Percentiles rank a stretch among this genome's conserved stretches.
Evolutionary conservation across 2,329 filamentous ascomycete species (phyloP).

Genomic region (Ophiosphaerella korrae): DNA sequence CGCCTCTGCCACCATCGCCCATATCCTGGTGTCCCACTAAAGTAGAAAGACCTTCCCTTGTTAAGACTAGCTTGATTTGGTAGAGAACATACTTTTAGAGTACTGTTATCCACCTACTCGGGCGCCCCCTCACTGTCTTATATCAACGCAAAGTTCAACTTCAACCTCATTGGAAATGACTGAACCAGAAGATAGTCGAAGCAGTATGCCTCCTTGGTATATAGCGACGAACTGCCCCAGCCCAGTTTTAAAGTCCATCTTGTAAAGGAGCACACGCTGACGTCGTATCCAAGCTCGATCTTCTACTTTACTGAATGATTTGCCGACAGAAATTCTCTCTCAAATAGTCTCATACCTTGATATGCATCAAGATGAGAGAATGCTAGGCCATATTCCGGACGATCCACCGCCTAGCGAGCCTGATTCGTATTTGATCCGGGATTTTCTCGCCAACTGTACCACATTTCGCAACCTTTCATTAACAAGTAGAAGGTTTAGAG

Average conservation of each 20-base stretch:
- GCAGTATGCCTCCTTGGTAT: too few species aligned
- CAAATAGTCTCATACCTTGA: conserved; percentile 17
- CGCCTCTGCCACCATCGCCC: too few species aligned
- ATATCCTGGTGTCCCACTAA: too few species aligned
- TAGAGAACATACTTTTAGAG: too few species aligned
- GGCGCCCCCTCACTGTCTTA: too few species aligned
- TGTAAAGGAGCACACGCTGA: background rate
- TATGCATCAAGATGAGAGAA: conserved; percentile 3
- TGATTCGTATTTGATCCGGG: conserved; percentile 9
- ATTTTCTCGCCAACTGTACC: conserved; percentile 5
- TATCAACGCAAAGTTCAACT: too few species aligned
- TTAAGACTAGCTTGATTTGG: too few species aligned
- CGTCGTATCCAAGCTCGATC: background rate
- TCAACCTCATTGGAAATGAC: too few species aligned
- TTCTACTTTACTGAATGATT: background rate
- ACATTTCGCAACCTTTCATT: conserved; percentile 14
- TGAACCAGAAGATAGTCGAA: too few species aligned
- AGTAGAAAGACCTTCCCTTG: too few species aligned
- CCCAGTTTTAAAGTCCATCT: background rate
- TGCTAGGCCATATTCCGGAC: conserved; percentile 19
- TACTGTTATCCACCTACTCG: too few species aligned
- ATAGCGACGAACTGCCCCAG: too few species aligned
- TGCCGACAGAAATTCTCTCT: conserved; percentile 19
- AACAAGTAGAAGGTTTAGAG: conserved; percentile 13
- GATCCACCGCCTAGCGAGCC: conserved; percentile 8